These are phyloP conservation scores for Xylaria sp. DNA, from an alignment of 2,329 filamentous ascomycete genomes.

Conservation along the genomic window DNA sequence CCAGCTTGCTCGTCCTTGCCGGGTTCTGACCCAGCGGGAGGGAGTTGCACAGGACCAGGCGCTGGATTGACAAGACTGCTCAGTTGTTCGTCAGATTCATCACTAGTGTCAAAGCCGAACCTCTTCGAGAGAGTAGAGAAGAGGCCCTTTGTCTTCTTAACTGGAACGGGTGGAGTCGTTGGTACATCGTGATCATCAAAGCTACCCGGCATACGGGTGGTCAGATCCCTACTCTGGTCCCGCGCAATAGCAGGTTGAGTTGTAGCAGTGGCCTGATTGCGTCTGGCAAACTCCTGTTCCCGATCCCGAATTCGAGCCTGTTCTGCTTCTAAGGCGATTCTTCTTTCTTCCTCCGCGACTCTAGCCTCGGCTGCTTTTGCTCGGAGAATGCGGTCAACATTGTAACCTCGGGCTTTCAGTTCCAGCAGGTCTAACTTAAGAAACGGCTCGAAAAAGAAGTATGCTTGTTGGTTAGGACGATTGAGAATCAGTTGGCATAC, in stretches of 20 bases:
- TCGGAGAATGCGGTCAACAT: conserved; percentile 88
- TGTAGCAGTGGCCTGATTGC: conserved; percentile 37
- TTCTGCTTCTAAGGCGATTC: conserved; percentile 68
- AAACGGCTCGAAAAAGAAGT: conserved; percentile 85
- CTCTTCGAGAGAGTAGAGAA: conserved; percentile 65
- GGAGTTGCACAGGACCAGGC: conserved; percentile 20
- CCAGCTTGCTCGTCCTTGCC: conserved; percentile 36
- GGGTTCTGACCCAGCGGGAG: conserved; percentile 20
- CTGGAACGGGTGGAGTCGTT: conserved; percentile 33
- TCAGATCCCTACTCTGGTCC: conserved; percentile 39
- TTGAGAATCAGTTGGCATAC: conserved; percentile 75
- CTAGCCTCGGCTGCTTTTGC: conserved; percentile 82
- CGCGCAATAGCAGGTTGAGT: conserved; percentile 33
- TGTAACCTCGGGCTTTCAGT: conserved; percentile 83
- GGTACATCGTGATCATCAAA: conserved; percentile 43
- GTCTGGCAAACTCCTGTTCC: conserved; percentile 44
- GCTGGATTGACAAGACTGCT: conserved; percentile 41
- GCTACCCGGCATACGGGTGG: conserved; percentile 63
- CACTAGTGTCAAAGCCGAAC: conserved; percentile 58
- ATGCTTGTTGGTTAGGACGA: conserved; percentile 81
- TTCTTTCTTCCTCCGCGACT: conserved; percentile 76
- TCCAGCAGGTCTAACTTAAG: conserved; percentile 78
- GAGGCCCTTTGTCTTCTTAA: conserved; percentile 48
- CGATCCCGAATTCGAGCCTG: conserved; percentile 58
- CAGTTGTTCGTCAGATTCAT: conserved; percentile 40